Conservation (phyloP, 495 filamentous ascomycete species). For the Aspergillus bridgeri region DNA sequence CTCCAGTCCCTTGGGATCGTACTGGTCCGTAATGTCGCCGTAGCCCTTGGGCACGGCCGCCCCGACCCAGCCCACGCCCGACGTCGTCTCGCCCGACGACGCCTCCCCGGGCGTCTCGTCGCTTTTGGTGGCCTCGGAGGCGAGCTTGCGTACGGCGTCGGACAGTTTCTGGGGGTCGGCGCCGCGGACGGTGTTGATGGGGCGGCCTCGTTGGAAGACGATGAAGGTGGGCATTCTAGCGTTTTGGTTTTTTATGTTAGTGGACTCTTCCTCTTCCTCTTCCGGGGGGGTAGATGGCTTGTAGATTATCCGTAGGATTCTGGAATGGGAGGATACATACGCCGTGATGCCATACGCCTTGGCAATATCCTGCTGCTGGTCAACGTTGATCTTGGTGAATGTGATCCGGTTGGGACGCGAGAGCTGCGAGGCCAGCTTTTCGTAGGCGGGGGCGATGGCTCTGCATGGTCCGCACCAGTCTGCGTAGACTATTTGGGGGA, state of each 20-base stretch:
- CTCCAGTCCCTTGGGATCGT: slow-evolving; percentile 77
- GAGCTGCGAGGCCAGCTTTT: slow-evolving; percentile 68
- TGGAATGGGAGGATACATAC: slow-evolving; percentile 39
- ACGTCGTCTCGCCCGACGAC: slow-evolving; percentile 27
- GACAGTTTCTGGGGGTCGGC: slow-evolving; percentile 67
- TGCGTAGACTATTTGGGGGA: slow-evolving; percentile 65
- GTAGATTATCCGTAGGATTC: slow-evolving; percentile 1
- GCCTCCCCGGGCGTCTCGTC: slow-evolving; percentile 46
- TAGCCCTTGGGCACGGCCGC: slow-evolving; percentile 76
- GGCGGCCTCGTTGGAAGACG: slow-evolving; percentile 72
- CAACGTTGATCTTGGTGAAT: slow-evolving; percentile 85
- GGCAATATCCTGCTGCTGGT: slow-evolving; percentile 70
- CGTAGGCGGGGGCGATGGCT: slow-evolving; percentile 77
- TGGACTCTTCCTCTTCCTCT: slow-evolving; percentile 2
- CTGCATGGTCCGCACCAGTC: slow-evolving; percentile 87
- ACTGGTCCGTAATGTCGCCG: slow-evolving; percentile 73
- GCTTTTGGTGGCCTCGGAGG: slow-evolving; percentile 59
- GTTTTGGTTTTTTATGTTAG: neutral
- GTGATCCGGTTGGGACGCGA: slow-evolving; percentile 70
- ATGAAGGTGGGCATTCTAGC: slow-evolving; percentile 83
- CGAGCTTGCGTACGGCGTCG: slow-evolving; percentile 68
- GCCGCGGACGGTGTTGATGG: slow-evolving; percentile 66
- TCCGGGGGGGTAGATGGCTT: neutral
- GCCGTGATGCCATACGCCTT: slow-evolving; percentile 66
- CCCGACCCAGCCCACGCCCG: slow-evolving; percentile 64